Percentiles rank a stretch among this genome's conserved stretches.
Evolutionary conservation across 192 early-diverging fungal genomes (phyloP).

Genomic region (Anaeromyces robustus): DNA sequence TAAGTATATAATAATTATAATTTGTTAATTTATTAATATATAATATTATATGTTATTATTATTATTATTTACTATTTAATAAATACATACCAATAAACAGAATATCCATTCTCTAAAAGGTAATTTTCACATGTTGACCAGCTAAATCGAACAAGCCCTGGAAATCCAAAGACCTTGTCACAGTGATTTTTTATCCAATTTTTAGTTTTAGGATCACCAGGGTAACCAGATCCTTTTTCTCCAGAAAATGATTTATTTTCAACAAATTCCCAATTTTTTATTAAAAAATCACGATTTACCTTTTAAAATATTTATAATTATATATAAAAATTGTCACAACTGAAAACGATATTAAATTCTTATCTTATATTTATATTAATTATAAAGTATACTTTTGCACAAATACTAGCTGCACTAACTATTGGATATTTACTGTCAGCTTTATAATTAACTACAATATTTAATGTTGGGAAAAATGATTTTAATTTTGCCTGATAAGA

Average conservation of each 20-base stretch:
- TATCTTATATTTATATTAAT: no score
- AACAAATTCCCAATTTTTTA: conserved; percentile 49
- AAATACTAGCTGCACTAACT: conserved; percentile 90
- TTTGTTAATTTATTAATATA: background rate
- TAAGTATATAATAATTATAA: background rate
- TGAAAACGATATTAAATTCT: no score
- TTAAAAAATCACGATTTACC: conserved; percentile 55
- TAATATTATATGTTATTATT: background rate
- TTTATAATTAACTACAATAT: conserved; percentile 80
- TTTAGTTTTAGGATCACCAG: conserved; percentile 72
- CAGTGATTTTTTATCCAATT: conserved; percentile 63
- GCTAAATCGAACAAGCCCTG: conserved; percentile 79
- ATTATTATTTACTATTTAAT: no score
- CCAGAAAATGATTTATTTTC: conserved; percentile 28
- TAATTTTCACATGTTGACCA: conserved; percentile 75
- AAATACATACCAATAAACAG: background rate
- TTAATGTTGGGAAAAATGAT: conserved; percentile 55
- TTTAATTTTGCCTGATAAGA: conserved; percentile 67
- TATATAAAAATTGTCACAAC: no score
- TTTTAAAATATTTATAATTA: no score
- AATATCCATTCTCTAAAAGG: background rate
- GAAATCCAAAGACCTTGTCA: conserved; percentile 85
- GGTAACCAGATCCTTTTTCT: background rate
- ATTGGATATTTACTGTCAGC: conserved; percentile 87
- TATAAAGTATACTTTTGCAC: conserved; percentile 91